A percentile compares a stretch with the other conserved stretches of the same genome.
Evolutionary conservation across 2,329 filamentous ascomycete species (phyloP).

Genomic region (Cytospora chrysosperma): DNA sequence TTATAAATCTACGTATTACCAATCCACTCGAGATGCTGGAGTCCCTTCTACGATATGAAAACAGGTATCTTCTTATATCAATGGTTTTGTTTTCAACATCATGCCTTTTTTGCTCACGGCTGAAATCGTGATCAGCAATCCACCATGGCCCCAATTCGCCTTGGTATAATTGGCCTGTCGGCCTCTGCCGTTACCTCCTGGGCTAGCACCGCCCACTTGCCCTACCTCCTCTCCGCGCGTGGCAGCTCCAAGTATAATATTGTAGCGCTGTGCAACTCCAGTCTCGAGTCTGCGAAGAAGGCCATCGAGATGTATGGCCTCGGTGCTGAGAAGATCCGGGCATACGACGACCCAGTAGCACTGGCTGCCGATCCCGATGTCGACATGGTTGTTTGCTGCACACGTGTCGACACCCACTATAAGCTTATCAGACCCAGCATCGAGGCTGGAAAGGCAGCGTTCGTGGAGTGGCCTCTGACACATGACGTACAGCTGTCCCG

Average conservation of each 20-base stretch:
- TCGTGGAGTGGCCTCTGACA: slow-evolving; percentile 59
- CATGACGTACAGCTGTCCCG: slow-evolving; percentile 40
- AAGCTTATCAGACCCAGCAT: slow-evolving; percentile 45
- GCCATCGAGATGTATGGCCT: slow-evolving; percentile 46
- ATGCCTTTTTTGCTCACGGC: too few species aligned
- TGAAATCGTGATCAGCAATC: not conserved
- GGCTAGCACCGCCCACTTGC: slow-evolving; percentile 56
- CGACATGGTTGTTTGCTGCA: slow-evolving; percentile 55
- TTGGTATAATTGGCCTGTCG: slow-evolving; percentile 60
- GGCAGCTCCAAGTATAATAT: slow-evolving; percentile 46
- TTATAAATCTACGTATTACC: not conserved
- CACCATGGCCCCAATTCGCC: slow-evolving; percentile 48
- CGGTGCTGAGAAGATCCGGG: slow-evolving; percentile 37
- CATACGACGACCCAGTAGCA: slow-evolving; percentile 50
- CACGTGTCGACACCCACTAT: slow-evolving; percentile 54
- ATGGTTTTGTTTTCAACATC: too few species aligned
- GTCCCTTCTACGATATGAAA: not conserved
- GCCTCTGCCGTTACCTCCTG: slow-evolving; percentile 51
- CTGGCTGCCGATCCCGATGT: slow-evolving; percentile 50
- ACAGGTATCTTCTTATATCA: not conserved
- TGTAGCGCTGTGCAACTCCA: slow-evolving; percentile 53
- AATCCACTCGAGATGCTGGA: not conserved
- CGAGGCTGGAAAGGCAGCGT: slow-evolving; percentile 52
- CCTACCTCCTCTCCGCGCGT: slow-evolving; percentile 52
- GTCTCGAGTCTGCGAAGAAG: slow-evolving; percentile 40